phyloP scores from a whole-genome alignment of 768 basidiomycete species.

The Serendipita sp. region DNA sequence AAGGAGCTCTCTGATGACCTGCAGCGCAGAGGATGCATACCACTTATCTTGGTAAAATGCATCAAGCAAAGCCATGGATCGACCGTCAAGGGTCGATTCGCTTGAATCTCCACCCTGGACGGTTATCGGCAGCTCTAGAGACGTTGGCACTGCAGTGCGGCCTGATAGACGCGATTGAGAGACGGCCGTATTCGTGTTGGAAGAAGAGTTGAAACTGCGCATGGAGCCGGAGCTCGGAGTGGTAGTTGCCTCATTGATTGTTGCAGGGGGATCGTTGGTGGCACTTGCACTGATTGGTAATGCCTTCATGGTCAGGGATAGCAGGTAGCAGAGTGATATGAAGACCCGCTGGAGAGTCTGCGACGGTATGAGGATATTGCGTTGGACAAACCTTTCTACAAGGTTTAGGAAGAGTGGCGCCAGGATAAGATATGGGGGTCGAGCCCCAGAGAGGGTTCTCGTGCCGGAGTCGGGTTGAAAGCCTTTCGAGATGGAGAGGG shows the following conservation, averaged over 20 bases:
- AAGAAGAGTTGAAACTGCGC: not conserved
- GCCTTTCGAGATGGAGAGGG: not conserved
- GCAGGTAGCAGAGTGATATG: not conserved
- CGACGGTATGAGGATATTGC: not conserved
- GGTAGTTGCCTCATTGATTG: not conserved
- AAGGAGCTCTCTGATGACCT: not conserved
- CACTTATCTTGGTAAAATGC: not conserved
- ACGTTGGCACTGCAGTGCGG: too few species aligned
- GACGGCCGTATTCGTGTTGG: not conserved
- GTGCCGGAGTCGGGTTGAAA: not conserved
- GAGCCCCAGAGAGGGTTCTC: not conserved
- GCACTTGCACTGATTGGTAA: not conserved
- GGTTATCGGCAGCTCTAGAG: too few species aligned
- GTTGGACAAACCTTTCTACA: not conserved
- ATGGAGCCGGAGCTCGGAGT: not conserved
- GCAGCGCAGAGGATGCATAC: not conserved
- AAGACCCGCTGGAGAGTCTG: not conserved
- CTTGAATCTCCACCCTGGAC: too few species aligned
- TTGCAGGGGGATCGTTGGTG: not conserved
- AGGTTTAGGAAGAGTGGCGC: not conserved
- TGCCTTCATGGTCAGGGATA: not conserved
- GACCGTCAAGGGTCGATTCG: not conserved
- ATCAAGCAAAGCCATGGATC: not conserved
- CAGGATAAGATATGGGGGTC: not conserved
- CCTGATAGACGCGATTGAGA: too few species aligned